Evolutionary conservation across 2,329 filamentous ascomycete genomes (phyloP).

Genomic region (Nigrospora osmanthi): DNA sequence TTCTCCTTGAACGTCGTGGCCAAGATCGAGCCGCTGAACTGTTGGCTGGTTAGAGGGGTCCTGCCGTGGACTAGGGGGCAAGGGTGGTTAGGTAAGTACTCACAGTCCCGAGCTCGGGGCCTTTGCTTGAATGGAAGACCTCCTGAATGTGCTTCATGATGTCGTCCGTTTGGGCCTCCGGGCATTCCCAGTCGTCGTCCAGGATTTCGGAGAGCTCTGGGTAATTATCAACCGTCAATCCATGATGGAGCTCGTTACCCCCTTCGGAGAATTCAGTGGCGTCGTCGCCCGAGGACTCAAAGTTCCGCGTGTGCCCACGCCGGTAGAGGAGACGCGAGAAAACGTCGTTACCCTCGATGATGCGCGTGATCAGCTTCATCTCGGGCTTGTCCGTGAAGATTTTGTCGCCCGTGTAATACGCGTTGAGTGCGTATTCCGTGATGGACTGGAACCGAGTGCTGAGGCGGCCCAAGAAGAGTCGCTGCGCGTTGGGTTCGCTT

Average conservation of each 20-base stretch:
- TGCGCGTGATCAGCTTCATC: conserved; percentile 27
- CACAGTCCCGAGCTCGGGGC: conserved; percentile 46
- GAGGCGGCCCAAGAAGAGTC: conserved; percentile 24
- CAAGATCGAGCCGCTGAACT: conserved; percentile 32
- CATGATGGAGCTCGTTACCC: too few species aligned
- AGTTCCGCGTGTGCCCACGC: conserved; percentile 10
- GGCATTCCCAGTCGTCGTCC: conserved; percentile 12
- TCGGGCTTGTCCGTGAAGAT: conserved; percentile 18
- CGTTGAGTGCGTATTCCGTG: conserved; percentile 23
- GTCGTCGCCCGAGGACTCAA: background rate
- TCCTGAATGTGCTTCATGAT: conserved; percentile 32
- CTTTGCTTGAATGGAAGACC: conserved; percentile 31
- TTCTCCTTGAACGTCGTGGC: conserved; percentile 42
- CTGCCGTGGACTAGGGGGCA: background rate
- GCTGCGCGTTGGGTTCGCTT: conserved; percentile 18
- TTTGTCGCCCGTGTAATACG: conserved; percentile 21
- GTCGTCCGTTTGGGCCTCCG: conserved; percentile 5
- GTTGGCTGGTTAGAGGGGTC: background rate
- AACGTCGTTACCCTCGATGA: conserved; percentile 26
- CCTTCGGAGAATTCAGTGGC: conserved; percentile 1
- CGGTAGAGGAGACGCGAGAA: conserved; percentile 22
- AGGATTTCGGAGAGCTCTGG: conserved; percentile 14
- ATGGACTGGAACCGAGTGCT: conserved; percentile 17
- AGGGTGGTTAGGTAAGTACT: conserved; percentile 7
- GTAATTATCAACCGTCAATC: background rate